A percentile compares a stretch with the other conserved stretches of the same genome.
Conservation (phyloP, 257 asterid species). For the Pogostemon cablin region DNA sequence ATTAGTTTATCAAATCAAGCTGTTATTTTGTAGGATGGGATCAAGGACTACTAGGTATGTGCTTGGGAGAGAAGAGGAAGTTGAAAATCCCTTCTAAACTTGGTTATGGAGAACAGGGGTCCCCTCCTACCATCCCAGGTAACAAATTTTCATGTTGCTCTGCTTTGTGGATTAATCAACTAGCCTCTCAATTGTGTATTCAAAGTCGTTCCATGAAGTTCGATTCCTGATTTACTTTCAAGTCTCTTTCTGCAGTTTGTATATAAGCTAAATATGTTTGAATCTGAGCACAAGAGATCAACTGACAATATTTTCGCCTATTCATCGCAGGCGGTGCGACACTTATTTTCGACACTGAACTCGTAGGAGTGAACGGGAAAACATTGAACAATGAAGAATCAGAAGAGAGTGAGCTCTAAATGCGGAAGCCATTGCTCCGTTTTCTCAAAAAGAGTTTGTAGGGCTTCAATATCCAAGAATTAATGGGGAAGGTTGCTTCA, state of each 20-base stretch:
- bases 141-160: conserved; percentile 12
- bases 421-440: neutral
- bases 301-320: conserved; percentile 4
- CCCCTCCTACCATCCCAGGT: conserved; percentile 99
- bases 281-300: neutral
- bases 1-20: conserved; percentile 12
- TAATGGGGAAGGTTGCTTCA: conserved; percentile 6
- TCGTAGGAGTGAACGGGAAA: conserved; percentile 88
- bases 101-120: conserved; percentile 96
- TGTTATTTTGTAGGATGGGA: conserved; percentile 86
- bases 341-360: conserved; percentile 87
- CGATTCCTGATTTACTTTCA: neutral
- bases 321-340: conserved; percentile 86
- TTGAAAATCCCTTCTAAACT: conserved; percentile 92
- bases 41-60: conserved; percentile 93
- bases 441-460: conserved; percentile 17
- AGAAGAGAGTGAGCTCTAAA: conserved; percentile 59
- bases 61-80: conserved; percentile 95
- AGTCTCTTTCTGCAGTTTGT: neutral
- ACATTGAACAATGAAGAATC: conserved; percentile 43
- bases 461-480: conserved; percentile 23
- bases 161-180: neutral
- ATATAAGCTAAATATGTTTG: neutral
- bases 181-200: neutral
- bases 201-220: neutral